Percentiles rank a stretch among this genome's conserved stretches.
Conservation (phyloP, 1,284 basidiomycete genomes). For the Rhodotorula sp. region DNA sequence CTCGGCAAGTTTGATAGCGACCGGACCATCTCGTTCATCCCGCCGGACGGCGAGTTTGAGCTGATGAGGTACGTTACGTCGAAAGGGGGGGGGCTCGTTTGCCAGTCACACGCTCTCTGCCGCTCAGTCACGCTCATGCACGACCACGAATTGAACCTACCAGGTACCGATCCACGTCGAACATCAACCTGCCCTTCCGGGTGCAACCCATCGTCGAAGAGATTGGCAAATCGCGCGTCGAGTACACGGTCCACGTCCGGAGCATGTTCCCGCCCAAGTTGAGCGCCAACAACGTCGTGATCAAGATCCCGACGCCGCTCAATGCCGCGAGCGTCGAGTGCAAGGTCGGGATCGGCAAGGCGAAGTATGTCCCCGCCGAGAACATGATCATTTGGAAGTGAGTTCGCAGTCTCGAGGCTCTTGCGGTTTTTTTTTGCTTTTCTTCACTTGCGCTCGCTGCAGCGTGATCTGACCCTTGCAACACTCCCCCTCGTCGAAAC, state of each 20-base stretch:
- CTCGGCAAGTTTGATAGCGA: conserved; percentile 90
- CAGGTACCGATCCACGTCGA: conserved; percentile 92
- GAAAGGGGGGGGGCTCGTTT: too few species aligned
- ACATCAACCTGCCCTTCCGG: conserved; percentile 89
- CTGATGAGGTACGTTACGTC: conserved; percentile 74
- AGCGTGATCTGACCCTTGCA: too few species aligned
- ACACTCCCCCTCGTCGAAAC: too few species aligned
- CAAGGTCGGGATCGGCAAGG: conserved; percentile 88
- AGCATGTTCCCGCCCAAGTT: conserved; percentile 89
- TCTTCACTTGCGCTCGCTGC: too few species aligned
- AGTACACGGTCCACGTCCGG: conserved; percentile 84
- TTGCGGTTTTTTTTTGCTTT: background rate
- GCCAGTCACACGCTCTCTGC: too few species aligned
- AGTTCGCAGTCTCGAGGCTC: conserved; percentile 48
- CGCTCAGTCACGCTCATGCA: background rate
- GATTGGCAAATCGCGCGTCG: conserved; percentile 83
- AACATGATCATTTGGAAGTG: conserved; percentile 98
- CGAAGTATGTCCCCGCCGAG: conserved; percentile 93
- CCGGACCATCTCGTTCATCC: conserved; percentile 92
- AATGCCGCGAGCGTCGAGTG: conserved; percentile 90
- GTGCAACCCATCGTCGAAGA: conserved; percentile 90
- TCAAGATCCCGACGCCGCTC: conserved; percentile 91
- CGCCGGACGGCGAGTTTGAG: conserved; percentile 98
- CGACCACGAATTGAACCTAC: too few species aligned
- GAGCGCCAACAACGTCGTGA: conserved; percentile 84